Percentiles rank a stretch among this genome's conserved stretches.
phyloP scores from a whole-genome alignment of 768 basidiomycete genomes.

The Boletus insuetus region DNA sequence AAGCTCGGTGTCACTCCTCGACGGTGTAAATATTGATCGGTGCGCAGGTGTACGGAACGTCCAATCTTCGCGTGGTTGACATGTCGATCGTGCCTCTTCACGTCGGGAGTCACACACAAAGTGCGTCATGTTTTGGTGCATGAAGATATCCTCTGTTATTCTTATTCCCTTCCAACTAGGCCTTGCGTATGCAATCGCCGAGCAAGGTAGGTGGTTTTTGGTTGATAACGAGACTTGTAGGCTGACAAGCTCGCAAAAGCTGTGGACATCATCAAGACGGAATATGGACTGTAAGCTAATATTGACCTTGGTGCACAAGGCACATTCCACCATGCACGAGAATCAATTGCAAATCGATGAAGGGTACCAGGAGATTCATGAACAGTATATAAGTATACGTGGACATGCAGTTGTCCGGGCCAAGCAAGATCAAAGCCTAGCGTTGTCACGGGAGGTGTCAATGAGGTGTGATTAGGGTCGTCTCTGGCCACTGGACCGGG shows the following conservation, averaged over 20 bases:
- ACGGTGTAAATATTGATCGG: not conserved
- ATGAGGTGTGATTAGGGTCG: too few species aligned
- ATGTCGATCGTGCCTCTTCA: not conserved
- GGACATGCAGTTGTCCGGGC: too few species aligned
- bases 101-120: not conserved
- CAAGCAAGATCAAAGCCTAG: too few species aligned
- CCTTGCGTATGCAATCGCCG: not conserved
- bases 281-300: not conserved
- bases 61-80: not conserved
- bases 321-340: too few species aligned
- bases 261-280: constrained; percentile 1
- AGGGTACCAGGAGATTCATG: too few species aligned
- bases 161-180: not conserved
- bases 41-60: not conserved
- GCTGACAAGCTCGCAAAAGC: not conserved
- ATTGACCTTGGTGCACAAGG: too few species aligned
- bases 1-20: not conserved
- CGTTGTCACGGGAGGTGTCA: too few species aligned
- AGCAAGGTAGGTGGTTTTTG: not conserved
- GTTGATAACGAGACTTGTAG: not conserved
- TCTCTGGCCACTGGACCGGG: too few species aligned
- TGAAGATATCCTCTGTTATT: not conserved
- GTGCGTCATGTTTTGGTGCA: not conserved
- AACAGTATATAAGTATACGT: too few species aligned
- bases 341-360: too few species aligned